These are phyloP conservation scores for Cyclocybe cylindracea DNA, from an alignment of 768 basidiomycete genomes.

Conservation along the genomic window DNA sequence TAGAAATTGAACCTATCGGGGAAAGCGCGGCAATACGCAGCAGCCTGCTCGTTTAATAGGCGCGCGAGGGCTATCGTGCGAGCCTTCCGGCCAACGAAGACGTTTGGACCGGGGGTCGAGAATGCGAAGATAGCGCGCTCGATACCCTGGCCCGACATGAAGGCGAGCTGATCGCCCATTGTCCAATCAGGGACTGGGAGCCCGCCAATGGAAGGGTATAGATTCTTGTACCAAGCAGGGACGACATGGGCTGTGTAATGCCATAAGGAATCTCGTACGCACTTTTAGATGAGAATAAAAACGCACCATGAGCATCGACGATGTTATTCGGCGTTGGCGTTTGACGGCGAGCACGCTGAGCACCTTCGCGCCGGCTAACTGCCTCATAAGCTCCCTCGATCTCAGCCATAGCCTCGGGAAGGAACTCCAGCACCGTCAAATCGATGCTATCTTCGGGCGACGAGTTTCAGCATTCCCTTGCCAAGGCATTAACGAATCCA, in stretches of 20 bases:
- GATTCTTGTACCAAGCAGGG: conserved; percentile 30
- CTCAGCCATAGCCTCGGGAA: conserved; percentile 22
- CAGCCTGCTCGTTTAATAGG: conserved; percentile 36
- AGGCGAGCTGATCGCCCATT: conserved; percentile 23
- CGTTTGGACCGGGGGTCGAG: conserved; percentile 34
- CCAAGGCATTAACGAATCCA: background rate
- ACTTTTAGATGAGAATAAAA: background rate
- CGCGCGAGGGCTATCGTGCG: conserved; percentile 34
- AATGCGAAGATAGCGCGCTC: conserved; percentile 29
- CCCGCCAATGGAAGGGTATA: conserved; percentile 28
- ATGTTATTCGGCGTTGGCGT: conserved; percentile 19
- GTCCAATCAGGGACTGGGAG: conserved; percentile 34
- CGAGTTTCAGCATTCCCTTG: background rate
- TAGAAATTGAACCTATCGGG: conserved; percentile 32
- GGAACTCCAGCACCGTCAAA: conserved; percentile 25
- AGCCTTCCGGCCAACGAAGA: conserved; percentile 25
- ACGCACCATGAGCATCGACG: conserved; percentile 32
- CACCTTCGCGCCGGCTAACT: conserved; percentile 5
- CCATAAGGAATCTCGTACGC: background rate
- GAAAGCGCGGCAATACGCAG: conserved; percentile 29
- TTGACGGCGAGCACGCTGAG: conserved; percentile 14
- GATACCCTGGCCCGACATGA: conserved; percentile 34
- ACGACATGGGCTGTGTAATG: conserved; percentile 25
- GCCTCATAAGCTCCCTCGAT: conserved; percentile 20
- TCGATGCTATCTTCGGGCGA: conserved; percentile 29